phyloP scores from a whole-genome alignment of 306 rosid genomes.

The Trifolium subterraneum region DNA sequence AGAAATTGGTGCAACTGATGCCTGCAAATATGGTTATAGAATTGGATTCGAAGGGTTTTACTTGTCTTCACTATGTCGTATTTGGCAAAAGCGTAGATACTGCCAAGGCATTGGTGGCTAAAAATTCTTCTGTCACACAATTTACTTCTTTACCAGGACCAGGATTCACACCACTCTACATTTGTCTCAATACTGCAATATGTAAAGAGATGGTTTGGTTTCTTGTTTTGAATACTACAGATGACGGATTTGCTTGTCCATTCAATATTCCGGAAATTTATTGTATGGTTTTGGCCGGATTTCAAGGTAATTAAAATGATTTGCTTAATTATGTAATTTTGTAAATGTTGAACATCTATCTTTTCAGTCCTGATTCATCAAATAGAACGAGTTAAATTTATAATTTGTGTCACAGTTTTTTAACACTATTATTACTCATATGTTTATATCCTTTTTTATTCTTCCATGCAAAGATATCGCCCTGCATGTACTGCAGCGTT shows the following conservation, averaged over 20 bases:
- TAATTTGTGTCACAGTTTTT: too few species aligned
- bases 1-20: conserved; percentile 46
- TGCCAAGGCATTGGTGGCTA: conserved; percentile 54
- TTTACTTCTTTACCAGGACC: conserved; percentile 39
- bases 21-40: conserved; percentile 35
- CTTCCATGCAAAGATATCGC: conserved; percentile 49
- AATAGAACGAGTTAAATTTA: too few species aligned
- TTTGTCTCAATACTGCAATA: conserved; percentile 40
- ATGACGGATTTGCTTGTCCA: conserved; percentile 49
- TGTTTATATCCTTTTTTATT: not conserved
- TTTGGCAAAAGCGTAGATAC: conserved; percentile 46
- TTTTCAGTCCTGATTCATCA: too few species aligned
- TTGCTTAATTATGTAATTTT: too few species aligned
- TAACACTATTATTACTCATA: too few species aligned
- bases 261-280: not conserved
- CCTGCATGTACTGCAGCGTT: conserved; percentile 41
- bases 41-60: conserved; percentile 51
- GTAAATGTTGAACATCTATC: too few species aligned
- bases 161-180: conserved; percentile 53
- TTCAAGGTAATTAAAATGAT: conserved; percentile 46
- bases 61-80: conserved; percentile 58
- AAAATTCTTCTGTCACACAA: conserved; percentile 47
- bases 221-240: conserved; percentile 54
- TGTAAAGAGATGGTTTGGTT: conserved; percentile 62
- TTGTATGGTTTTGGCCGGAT: not conserved